A percentile compares a stretch with the other conserved stretches of the same genome.
Evolutionary conservation across 2,329 filamentous ascomycete genomes (phyloP).

Genomic region (Alternaria novae-zelandiae): DNA sequence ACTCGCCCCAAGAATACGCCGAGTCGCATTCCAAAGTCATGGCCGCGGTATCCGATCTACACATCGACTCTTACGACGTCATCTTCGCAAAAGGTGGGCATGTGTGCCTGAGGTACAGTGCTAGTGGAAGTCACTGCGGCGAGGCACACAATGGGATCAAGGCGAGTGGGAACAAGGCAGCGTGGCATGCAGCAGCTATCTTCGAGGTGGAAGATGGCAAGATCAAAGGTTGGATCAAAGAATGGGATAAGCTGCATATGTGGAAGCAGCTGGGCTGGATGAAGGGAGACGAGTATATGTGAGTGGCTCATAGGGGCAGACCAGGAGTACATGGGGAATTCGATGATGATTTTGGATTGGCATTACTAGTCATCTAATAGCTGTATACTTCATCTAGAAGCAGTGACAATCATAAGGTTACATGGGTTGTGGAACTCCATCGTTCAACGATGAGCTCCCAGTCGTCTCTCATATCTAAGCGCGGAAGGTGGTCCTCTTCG

Average conservation of each 20-base stretch:
- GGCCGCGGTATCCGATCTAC: slow-evolving; percentile 43
- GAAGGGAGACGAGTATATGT: slow-evolving; percentile 11
- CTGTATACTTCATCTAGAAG: background rate
- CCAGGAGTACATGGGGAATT: background rate
- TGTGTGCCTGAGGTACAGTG: slow-evolving; percentile 47
- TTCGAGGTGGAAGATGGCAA: slow-evolving; percentile 48
- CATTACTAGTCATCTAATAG: background rate
- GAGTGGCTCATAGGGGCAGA: background rate
- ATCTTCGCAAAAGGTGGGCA: slow-evolving; percentile 46
- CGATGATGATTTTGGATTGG: background rate
- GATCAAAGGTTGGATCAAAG: slow-evolving; percentile 47
- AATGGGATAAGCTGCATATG: slow-evolving; percentile 43
- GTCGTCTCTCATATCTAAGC: slow-evolving; percentile 7
- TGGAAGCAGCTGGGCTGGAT: slow-evolving; percentile 23
- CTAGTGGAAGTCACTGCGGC: slow-evolving; percentile 47
- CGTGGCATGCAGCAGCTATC: slow-evolving; percentile 49
- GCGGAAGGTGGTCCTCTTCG: slow-evolving; percentile 19
- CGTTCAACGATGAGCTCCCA: background rate
- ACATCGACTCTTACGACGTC: slow-evolving; percentile 46
- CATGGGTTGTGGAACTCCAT: background rate
- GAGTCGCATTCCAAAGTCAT: slow-evolving; percentile 48
- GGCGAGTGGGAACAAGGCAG: slow-evolving; percentile 38
- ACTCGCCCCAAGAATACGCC: slow-evolving; percentile 49
- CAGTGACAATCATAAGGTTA: background rate
- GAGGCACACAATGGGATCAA: slow-evolving; percentile 47